Percentiles rank a stretch among this genome's conserved stretches.
Evolutionary conservation across 2,329 filamentous ascomycete genomes (phyloP).

Genomic region (Aspergillus glaucus): DNA sequence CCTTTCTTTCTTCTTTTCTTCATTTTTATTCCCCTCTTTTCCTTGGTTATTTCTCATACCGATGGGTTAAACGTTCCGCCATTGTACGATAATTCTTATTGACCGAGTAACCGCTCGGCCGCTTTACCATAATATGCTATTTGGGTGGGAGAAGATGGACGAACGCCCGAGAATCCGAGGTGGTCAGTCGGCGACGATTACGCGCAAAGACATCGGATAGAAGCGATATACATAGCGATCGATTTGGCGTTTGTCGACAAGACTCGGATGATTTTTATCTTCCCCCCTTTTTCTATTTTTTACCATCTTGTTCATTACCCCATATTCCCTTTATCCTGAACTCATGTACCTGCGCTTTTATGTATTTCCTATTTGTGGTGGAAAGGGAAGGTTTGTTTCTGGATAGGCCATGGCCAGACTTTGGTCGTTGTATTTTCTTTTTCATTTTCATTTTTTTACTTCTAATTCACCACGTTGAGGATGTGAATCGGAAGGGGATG

Average conservation of each 20-base stretch:
- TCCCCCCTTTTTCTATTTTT: conserved; percentile 20
- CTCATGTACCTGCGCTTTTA: conserved; percentile 25
- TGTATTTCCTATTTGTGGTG: conserved; percentile 17
- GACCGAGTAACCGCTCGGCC: conserved; percentile 17
- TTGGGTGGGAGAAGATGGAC: conserved; percentile 6
- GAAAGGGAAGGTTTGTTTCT: conserved; percentile 19
- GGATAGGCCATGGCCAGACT: conserved; percentile 22
- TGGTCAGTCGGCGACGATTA: too few relatives aligned
- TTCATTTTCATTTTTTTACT: conserved; percentile 11
- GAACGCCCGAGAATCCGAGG: too few relatives aligned
- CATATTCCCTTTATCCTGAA: conserved; percentile 23
- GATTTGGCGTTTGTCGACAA: not conserved
- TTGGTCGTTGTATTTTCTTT: conserved; percentile 12
- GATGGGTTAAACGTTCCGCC: conserved; percentile 28
- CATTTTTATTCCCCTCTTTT: conserved; percentile 9
- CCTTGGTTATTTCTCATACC: conserved; percentile 11
- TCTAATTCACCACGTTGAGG: conserved; percentile 15
- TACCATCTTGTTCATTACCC: conserved; percentile 14
- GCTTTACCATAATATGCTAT: conserved; percentile 24
- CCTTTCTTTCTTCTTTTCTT: conserved; percentile 22
- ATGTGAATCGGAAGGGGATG: conserved; percentile 3
- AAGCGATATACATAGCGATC: conserved; percentile 1
- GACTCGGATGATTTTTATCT: conserved; percentile 3
- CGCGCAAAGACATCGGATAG: conserved; percentile 6
- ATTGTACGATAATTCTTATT: conserved; percentile 44